Percentiles rank a stretch among this genome's conserved stretches.
Evolutionary conservation across 257 asterid species (phyloP).

Genomic region (Jaltomata sinuosa): DNA sequence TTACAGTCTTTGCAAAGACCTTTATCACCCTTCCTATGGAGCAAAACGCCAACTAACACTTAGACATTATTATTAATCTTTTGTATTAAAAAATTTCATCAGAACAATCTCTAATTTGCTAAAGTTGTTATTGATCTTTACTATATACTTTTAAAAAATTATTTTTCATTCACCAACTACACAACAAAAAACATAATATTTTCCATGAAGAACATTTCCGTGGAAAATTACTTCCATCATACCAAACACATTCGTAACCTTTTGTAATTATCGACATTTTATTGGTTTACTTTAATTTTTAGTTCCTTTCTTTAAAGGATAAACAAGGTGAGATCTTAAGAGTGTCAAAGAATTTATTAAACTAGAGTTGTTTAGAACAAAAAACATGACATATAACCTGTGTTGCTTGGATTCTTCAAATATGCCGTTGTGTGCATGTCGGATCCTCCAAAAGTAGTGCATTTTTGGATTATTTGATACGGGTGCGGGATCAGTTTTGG

Average conservation of each 20-base stretch:
- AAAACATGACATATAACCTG: neutral
- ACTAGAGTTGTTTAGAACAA: neutral
- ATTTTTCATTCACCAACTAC: neutral
- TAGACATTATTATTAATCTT: neutral
- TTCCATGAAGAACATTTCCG: neutral
- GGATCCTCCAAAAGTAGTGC: neutral
- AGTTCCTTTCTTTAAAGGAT: neutral
- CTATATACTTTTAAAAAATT: neutral
- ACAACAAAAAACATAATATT: neutral
- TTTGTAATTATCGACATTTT: neutral
- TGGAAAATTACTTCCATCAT: neutral
- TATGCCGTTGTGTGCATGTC: neutral
- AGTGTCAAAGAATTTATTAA: neutral
- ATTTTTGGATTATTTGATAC: neutral
- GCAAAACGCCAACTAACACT: no score
- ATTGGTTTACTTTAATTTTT: neutral
- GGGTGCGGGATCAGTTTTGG: neutral
- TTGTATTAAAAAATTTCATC: neutral
- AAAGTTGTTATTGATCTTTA: neutral
- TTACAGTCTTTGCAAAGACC: no score
- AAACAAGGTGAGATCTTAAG: neutral
- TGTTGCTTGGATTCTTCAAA: neutral
- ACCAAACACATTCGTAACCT: neutral
- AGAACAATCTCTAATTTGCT: neutral
- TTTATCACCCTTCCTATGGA: no score